Base-by-base conservation (phyloP, 371 early-diverging fungal genomes). In the Rhizopus microsporus region DNA sequence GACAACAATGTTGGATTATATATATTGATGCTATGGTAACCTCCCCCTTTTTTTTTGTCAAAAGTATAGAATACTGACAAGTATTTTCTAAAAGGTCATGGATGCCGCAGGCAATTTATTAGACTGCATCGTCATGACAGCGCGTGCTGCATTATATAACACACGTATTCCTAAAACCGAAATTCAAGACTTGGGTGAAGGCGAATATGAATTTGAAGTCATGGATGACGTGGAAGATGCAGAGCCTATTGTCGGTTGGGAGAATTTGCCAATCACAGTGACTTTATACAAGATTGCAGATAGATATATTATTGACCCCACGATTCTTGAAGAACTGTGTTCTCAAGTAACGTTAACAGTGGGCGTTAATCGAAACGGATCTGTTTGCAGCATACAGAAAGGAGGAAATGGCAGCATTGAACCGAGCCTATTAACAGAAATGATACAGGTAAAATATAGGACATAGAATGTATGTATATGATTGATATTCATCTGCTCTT, bases 1-100 rank as follows among this genome's bases (percentile, higher is more conserved):
- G 88, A n/a, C 79, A 86, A 53, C 85, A 88, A 23, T 93, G 93
- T 71, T 97, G 96, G 96, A 77, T 93, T 23, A 75, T 96, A 12
- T 89, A 94, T 57, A 83, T 96, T 30, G 97, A 96, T 67, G 97
- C 91, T 0, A 77, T 96, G 84, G 92, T 86, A 69, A 55, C 46
- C 5, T 13, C 3, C 43, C 13, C 43, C 15, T 4, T 10, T 43
- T 43, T 43, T 43, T 43, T 12, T 43, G 10, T 63, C 23, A 23
- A 23, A 23, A 23, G 23, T 23, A 23, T 23, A 48, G 8, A 44
- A 40, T 13, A 9, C 29, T 52, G 34, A 30, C 54, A 7, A 53
- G 15, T 30, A 29, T 32, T 29, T n/a, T 44, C 45, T 31, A 39
- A 37, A 54, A 83, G 80, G 78, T 96, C 10, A 80, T 97, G 71